Base-by-base conservation (phyloP, 768 basidiomycete genomes). In the Panaeolus cyanescens region DNA sequence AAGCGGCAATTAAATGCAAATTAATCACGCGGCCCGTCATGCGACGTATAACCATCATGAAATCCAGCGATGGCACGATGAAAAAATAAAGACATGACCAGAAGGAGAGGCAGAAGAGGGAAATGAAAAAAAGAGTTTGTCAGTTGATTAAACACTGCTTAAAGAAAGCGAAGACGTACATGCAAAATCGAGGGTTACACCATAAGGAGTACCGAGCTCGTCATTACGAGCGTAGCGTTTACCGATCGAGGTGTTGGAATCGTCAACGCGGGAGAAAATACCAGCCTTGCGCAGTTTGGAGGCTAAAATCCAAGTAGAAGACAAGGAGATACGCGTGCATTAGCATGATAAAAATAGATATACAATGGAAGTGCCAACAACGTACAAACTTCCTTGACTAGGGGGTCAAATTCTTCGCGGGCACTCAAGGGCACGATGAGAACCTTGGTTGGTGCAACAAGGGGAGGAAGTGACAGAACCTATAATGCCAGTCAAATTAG, bases 191-290 rank as follows among this genome's bases (percentile, higher is more conserved):
- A 99, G 83, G 1, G 97, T 99, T 60, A 96, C 83, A 55, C 96
- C 97, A 75, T 91, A 99, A 1, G 97, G 97, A 31, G 97, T 99
- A 64, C 97, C 97, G 45, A 99, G 85, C 77, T 99, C 97, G 76
- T 99, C 97, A 76, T 99, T 99, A 61, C 97, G 87, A 12, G 97
- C 88, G 77, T 99, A 99, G 13, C 96, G 94, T 78, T 93, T 96
- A 39, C 97, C 97, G 70, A 99, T 99, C 7, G 93, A 90, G 32
- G 91, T 89, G 67, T 90, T 92, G 22, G 96, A 99, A 72, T 99
- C 96, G 73, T 99, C 97, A 2, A 99, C 96, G 56, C 95, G 86
- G 54, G 93, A 90, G 71, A 95, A 93, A 57, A 99, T 85, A 62
- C 97, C 96, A 7, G 90, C 90, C 70, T 84, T 84, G 65, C 97